Conservation (phyloP, 352 stramenopile genomes). For the Blastocystis sp. region DNA sequence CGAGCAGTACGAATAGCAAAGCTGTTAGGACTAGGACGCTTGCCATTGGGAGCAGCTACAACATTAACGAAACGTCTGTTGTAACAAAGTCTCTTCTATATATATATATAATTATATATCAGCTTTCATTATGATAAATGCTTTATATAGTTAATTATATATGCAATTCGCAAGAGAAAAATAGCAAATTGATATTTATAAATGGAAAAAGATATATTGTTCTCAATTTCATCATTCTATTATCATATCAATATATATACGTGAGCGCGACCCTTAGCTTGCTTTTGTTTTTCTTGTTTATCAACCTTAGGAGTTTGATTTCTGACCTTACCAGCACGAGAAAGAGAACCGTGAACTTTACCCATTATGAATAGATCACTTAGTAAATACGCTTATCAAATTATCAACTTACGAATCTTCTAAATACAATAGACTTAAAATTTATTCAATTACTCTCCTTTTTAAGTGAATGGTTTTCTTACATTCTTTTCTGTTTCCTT, state of each 20-base stretch:
- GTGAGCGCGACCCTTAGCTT: conserved; percentile 82
- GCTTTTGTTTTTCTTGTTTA: conserved; percentile 85
- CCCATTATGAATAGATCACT: conserved; percentile 46
- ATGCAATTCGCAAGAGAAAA: too few relatives aligned
- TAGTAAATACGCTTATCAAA: conserved; percentile 44
- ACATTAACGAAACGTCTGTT: conserved; percentile 99
- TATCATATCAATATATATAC: too few relatives aligned
- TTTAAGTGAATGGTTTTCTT: too few relatives aligned
- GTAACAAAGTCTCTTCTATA: conserved; percentile 95
- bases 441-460: too few relatives aligned
- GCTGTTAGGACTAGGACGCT: conserved; percentile 89
- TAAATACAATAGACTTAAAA: too few relatives aligned
- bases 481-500: too few relatives aligned
- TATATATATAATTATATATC: not conserved
- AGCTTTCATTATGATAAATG: too few relatives aligned
- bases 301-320: conserved; percentile 97
- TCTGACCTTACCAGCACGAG: conserved; percentile 99
- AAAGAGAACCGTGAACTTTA: conserved; percentile 96
- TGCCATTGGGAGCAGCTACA: conserved; percentile 77
- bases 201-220: too few relatives aligned
- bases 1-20: conserved; percentile 60
- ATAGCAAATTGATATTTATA: too few relatives aligned
- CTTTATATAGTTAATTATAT: too few relatives aligned
- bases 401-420: too few relatives aligned
- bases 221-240: too few relatives aligned